These are phyloP conservation scores for Cercospora sesami DNA, from an alignment of 2,329 filamentous ascomycete genomes.

Conservation along the genomic window DNA sequence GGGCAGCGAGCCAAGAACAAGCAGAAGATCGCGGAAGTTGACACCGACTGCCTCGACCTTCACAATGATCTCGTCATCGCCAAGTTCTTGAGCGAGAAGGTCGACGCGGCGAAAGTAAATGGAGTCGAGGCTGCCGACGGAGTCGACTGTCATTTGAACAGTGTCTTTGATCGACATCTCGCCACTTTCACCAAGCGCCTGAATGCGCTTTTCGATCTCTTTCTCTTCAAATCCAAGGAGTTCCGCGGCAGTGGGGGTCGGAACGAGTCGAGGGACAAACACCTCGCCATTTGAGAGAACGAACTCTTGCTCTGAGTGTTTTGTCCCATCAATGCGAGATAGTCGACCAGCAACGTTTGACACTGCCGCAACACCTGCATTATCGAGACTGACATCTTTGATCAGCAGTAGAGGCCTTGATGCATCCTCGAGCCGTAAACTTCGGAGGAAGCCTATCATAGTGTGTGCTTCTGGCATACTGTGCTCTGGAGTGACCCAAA, in stretches of 20 bases:
- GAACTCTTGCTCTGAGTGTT: background rate
- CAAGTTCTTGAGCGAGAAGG: conserved; percentile 10
- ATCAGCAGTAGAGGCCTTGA: background rate
- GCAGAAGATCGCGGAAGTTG: conserved; percentile 28
- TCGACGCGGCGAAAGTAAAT: conserved; percentile 4
- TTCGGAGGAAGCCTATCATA: conserved; percentile 5
- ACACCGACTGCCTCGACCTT: conserved; percentile 24
- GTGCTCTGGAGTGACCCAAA: conserved; percentile 6
- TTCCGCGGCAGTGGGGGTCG: background rate
- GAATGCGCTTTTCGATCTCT: background rate
- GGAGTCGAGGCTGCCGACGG: background rate
- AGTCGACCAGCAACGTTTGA: background rate
- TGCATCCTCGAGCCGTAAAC: conserved; percentile 8
- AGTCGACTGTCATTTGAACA: background rate
- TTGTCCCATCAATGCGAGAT: background rate
- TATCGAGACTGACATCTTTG: background rate
- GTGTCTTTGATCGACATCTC: background rate
- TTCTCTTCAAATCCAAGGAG: background rate
- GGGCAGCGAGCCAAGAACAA: conserved; percentile 7
- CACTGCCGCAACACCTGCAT: background rate
- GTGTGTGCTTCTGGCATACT: background rate
- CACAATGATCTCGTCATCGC: conserved; percentile 24
- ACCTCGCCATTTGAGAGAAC: background rate
- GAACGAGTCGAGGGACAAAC: background rate
- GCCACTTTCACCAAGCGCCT: background rate